Percentiles rank a stretch among this genome's conserved stretches.
Conservation (phyloP, 2,329 filamentous ascomycete species). For the Colletotrichum simmondsii region DNA sequence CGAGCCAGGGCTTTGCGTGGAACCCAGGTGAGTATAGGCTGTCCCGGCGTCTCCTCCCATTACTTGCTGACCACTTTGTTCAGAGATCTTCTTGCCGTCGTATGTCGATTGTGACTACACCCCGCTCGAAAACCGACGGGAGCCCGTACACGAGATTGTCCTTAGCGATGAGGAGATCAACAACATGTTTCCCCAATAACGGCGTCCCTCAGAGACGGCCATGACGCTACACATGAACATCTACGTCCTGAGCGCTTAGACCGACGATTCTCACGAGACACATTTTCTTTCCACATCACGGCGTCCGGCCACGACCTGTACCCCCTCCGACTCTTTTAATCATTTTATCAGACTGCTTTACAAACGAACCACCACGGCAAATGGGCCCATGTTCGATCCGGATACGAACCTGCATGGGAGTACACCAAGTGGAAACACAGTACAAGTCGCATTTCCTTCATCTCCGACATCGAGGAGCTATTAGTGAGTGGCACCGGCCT, state of each 20-base stretch:
- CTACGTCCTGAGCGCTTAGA: slow-evolving; percentile 39
- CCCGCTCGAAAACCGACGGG: slow-evolving; percentile 79
- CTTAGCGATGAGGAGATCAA: slow-evolving; percentile 82
- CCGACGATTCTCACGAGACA: slow-evolving; percentile 37
- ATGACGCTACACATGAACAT: slow-evolving; percentile 23
- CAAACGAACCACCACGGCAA: slow-evolving; percentile 7
- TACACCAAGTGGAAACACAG: slow-evolving; percentile 21
- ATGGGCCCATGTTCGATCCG: slow-evolving; percentile 20
- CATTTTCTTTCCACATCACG: slow-evolving; percentile 30
- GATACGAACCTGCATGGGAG: slow-evolving; percentile 13
- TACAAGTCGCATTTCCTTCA: slow-evolving; percentile 25
- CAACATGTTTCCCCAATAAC: slow-evolving; percentile 73
- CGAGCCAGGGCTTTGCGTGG: slow-evolving; percentile 85
- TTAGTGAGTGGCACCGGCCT: slow-evolving; percentile 1
- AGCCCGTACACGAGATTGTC: slow-evolving; percentile 82
- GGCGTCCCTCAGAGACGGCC: slow-evolving; percentile 16
- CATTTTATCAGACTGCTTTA: slow-evolving; percentile 23
- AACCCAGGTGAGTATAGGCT: slow-evolving; percentile 72
- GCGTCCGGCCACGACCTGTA: slow-evolving; percentile 32
- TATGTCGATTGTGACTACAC: slow-evolving; percentile 81
- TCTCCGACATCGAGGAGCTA: neutral
- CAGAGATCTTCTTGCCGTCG: slow-evolving; percentile 84
- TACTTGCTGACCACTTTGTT: slow-evolving; percentile 20
- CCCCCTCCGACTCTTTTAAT: slow-evolving; percentile 5
- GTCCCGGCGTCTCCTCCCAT: neutral